Evolutionary conservation across 192 early-diverging fungal genomes (phyloP), one percentile per base, ranked within the genome.

Genomic region (Podila epicladia): DNA sequence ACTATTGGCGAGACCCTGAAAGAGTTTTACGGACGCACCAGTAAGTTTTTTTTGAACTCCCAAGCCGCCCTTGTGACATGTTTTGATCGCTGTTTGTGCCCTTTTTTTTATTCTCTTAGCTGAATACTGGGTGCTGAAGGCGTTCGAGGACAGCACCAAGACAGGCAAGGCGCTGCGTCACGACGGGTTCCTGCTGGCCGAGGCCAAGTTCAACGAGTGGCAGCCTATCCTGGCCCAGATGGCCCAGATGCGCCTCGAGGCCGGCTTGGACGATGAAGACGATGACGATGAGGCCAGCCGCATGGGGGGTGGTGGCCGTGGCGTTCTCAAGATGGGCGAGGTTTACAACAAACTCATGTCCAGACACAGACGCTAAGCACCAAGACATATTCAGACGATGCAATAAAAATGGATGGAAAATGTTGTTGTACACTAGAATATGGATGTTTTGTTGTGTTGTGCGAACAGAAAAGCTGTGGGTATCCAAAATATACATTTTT

Each of bases 1-100:
- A 82, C 67, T 13, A 79, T 82, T 37, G 79, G 82, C n/a, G 85
- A 86, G 61, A 74, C 73, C 0, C 65, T 86, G 57, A 69, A 72
- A n/a, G 85, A 84, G 48, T 86, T 84, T 32, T 86, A 86, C 63
- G 85, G 78, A 20, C 75, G 85, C 37, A 86, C 82, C 19, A 77
- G 84, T 85, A 85, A 67, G 83, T 67, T 29, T 32, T 12, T 19
- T 20, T 15, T 65, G 8, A 6, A 29, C 45, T 20, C 32, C 35
- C 35, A 37, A 37, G 35, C 11, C 35, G 9, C 35, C 35, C 2
- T 32, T 61, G 3, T 49, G 13, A 15, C 59, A 45, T 37, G 35
- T 37, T 20, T 28, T 29, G 29, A 41, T 9, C 6, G 0, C 12
- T 28, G 9, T 17, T 24, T 35, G 53, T 9, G 4, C 24, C 28